Percentiles rank a stretch among this genome's conserved stretches.
Evolutionary conservation across 2,329 filamentous ascomycete species (phyloP).

Genomic region (Venturiaceae sp.): DNA sequence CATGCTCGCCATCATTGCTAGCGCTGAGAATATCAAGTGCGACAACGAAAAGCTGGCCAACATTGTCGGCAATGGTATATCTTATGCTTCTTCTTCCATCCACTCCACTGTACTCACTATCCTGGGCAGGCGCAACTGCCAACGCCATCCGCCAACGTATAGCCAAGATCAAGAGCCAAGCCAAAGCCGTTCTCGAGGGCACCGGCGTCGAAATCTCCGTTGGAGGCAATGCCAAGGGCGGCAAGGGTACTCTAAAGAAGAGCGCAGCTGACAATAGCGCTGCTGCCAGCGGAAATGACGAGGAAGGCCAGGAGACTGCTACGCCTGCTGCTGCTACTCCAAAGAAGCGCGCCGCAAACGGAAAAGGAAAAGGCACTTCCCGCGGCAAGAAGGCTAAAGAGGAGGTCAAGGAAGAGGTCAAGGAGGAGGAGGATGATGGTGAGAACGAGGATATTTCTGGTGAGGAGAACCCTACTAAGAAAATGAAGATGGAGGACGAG

Average conservation of each 20-base stretch:
- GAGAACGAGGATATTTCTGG: not conserved
- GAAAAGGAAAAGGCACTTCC: not conserved
- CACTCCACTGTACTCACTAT: not conserved
- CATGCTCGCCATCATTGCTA: not conserved
- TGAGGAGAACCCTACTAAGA: not conserved
- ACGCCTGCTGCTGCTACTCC: not conserved
- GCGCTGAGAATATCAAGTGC: not conserved
- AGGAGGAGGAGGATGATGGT: not conserved
- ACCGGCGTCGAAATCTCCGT: not conserved
- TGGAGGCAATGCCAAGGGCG: not conserved
- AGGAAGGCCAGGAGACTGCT: not conserved
- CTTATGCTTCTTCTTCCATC: not conserved
- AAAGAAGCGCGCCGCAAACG: not conserved
- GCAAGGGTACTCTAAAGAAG: not conserved
- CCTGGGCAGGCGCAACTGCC: not conserved
- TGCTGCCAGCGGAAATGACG: not conserved
- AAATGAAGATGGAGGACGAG: not conserved
- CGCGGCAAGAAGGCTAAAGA: not conserved
- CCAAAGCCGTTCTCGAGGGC: not conserved
- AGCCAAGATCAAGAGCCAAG: slow-evolving; percentile 2
- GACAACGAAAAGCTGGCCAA: not conserved
- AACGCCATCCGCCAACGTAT: slow-evolving; percentile 3
- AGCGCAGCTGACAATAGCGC: not conserved
- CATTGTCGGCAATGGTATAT: not conserved
- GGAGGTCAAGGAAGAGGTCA: not conserved